Percentiles rank a stretch among this genome's conserved stretches.
These are phyloP conservation scores for Thielaviopsis ethacetica DNA, from an alignment of 2,329 filamentous ascomycete species.

Conservation along the genomic window DNA sequence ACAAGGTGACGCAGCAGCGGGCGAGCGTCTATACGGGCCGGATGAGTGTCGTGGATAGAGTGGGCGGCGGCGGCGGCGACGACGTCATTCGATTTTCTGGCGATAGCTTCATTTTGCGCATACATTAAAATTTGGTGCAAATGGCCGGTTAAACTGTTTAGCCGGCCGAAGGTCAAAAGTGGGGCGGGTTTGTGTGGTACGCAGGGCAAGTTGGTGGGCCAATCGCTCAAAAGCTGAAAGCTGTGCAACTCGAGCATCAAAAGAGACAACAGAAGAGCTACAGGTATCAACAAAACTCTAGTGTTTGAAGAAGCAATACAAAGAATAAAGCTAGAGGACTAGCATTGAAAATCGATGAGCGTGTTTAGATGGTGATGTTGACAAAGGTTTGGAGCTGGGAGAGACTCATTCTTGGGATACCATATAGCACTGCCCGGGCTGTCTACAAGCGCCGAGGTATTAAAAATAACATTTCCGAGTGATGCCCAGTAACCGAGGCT, in stretches of 20 bases:
- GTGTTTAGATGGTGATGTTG: too few species aligned
- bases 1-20: background rate
- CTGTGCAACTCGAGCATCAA: too few species aligned
- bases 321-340: too few species aligned
- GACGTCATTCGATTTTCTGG: background rate
- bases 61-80: background rate
- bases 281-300: too few species aligned
- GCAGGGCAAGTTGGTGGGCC: too few species aligned
- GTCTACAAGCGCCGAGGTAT: background rate
- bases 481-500: background rate
- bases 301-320: too few species aligned
- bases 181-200: background rate
- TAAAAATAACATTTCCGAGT: background rate
- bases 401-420: background rate
- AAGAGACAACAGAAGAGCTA: too few species aligned
- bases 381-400: too few species aligned
- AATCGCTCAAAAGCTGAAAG: too few species aligned
- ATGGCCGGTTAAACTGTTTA: constrained; percentile 3
- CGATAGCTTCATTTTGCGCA: constrained; percentile 8
- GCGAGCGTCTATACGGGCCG: background rate
- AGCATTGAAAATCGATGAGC: too few species aligned
- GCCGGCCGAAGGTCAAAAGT: constrained; percentile 2
- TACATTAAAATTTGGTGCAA: constrained; percentile 8
- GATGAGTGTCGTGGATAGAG: background rate
- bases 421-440: background rate